Evolutionary conservation across 2,329 filamentous ascomycete genomes (phyloP).

Genomic region (Colletotrichum camelliae): DNA sequence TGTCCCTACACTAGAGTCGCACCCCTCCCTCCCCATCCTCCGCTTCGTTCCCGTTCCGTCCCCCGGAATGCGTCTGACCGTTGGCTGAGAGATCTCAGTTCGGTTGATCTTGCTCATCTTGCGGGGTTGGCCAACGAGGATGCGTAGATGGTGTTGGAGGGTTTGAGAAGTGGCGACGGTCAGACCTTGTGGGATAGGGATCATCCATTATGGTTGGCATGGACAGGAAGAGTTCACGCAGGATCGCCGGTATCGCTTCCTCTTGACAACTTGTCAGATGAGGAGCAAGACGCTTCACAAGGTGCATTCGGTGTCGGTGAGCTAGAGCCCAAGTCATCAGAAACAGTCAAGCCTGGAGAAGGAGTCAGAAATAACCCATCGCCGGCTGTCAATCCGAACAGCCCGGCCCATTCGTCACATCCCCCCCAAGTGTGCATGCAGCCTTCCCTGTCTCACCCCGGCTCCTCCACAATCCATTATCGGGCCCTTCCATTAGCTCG

Average conservation of each 20-base stretch:
- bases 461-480: constrained; percentile 14
- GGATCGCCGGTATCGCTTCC: neutral
- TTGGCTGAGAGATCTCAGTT: constrained; percentile 7
- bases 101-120: constrained; percentile 13
- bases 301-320: neutral
- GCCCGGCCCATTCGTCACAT: neutral
- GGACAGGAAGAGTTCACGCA: neutral
- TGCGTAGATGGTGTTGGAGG: neutral
- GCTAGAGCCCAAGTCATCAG: neutral
- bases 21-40: neutral
- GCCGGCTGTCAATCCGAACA: constrained; percentile 5
- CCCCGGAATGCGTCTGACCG: constrained; percentile 14
- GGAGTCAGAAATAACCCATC: neutral
- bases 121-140: constrained; percentile 4
- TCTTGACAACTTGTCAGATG: neutral
- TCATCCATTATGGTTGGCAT: neutral
- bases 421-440: neutral
- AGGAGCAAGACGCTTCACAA: neutral
- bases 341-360: neutral
- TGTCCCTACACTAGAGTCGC: neutral
- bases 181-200: neutral
- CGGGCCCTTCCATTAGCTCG: constrained; percentile 19
- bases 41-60: neutral
- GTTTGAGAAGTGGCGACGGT: neutral
- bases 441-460: neutral